Evolutionary conservation across 2,329 filamentous ascomycete species (phyloP).

Genomic region (Fusarium anguioides): DNA sequence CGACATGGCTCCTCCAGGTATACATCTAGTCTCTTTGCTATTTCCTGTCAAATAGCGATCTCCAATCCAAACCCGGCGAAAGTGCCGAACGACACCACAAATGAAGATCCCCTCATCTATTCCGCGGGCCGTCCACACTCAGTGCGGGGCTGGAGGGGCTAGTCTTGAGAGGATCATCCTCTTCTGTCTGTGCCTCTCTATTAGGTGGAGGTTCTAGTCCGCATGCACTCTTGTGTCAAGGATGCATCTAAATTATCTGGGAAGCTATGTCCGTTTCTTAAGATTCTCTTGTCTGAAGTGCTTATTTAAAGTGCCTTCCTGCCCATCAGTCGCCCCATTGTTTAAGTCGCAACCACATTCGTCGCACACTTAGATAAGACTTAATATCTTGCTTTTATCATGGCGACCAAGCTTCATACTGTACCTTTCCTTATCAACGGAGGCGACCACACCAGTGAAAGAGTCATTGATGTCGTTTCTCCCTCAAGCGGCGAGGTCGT

Average conservation of each 20-base stretch:
- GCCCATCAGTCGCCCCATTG: not conserved
- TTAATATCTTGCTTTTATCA: conserved; percentile 15
- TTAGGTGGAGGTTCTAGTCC: conserved; percentile 12
- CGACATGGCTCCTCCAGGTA: conserved; percentile 10
- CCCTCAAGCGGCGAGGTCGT: conserved; percentile 65
- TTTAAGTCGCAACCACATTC: not conserved
- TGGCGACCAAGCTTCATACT: conserved; percentile 35
- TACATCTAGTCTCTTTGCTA: not conserved
- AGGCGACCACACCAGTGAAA: conserved; percentile 56
- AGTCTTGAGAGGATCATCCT: not conserved
- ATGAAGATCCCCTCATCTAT: conserved; percentile 26
- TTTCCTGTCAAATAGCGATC: not conserved
- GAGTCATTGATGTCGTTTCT: conserved; percentile 66
- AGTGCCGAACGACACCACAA: conserved; percentile 27
- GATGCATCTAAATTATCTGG: conserved; percentile 5
- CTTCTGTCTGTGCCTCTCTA: conserved; percentile 2
- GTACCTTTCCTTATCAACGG: conserved; percentile 59
- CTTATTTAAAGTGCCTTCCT: conserved; percentile 32
- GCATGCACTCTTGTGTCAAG: not conserved
- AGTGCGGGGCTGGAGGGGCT: conserved; percentile 32
- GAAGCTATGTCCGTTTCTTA: not conserved
- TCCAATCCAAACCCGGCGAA: conserved; percentile 20
- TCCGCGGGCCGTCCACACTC: conserved; percentile 22
- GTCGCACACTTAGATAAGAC: not conserved
- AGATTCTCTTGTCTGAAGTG: not conserved